Base-by-base conservation (phyloP, 179 eudicot genomes). In the Monotropa hypopitys region DNA sequence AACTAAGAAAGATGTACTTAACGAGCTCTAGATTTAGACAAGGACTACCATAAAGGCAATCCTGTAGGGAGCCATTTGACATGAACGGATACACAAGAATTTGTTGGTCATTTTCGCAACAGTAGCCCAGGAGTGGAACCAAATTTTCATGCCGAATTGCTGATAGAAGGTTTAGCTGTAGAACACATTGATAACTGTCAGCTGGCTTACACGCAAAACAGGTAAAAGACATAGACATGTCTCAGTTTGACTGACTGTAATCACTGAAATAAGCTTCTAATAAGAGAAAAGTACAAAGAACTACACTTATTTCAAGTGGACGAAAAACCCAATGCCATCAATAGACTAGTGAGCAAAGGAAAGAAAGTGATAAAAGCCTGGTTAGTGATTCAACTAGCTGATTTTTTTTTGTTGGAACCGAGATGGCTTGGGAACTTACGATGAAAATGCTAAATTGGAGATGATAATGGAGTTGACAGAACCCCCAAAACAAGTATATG, bases 21-120 rank as follows among this genome's bases (percentile, higher is more conserved):
- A 20, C 33, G 62, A 33, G 51, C 74, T 67, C 43, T 23, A 75
- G 50, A 46, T 18, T 69, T 69, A 49, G 73, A 71, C 11, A 7
- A 74, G 32, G n/a, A 51, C 40, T 88, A 88, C 90, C 90, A 59
- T 88, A 84, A 47, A 88, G 84, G 70, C 88, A 87, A 83, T 88
- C 90, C 61, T 83, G 90, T 70, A 88, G 85, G 54, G 90, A 88
- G 73, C 90, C 88, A 59, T 88, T 86, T 20, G 90, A 88, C 90
- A 88, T 88, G 53, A 82, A 88, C 32, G 90, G 90, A 80, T 86
- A 88, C 73, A 88, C 90, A 47, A 88, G 90, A 53, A 88, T 88
- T 67, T 88, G 90, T 73, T 88, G 90, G 70, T 88, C 88, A 80
- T 81, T 88, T 80, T 88, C 90, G 40, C 84, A 82, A 62, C 90